Evolutionary conservation across 257 asterid genomes (phyloP).

Genomic region (Solanum okadae): DNA sequence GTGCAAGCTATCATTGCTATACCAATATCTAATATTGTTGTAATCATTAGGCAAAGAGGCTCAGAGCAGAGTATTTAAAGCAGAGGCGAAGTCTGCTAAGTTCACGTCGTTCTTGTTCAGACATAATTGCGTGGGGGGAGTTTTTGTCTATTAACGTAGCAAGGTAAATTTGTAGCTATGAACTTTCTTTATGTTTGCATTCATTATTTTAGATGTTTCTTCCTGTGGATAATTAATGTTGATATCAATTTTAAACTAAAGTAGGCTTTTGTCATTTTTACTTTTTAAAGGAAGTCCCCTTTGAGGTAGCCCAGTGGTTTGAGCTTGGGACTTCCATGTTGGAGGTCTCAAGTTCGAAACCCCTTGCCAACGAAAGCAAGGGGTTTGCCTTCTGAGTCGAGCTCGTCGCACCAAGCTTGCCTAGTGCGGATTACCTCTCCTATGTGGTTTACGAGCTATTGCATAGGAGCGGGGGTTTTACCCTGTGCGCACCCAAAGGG

Average conservation of each 20-base stretch:
- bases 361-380: too few relatives aligned
- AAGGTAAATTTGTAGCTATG: slow-evolving; percentile 3
- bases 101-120: background rate
- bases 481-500: too few relatives aligned
- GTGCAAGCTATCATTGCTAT: background rate
- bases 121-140: slow-evolving; percentile 3
- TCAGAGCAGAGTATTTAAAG: slow-evolving; percentile 10
- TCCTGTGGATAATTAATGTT: background rate
- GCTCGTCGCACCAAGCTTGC: too few relatives aligned
- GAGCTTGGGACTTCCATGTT: too few relatives aligned
- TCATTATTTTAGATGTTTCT: background rate
- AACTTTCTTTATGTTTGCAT: background rate
- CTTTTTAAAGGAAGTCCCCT: too few relatives aligned
- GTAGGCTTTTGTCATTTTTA: background rate
- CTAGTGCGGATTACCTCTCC: too few relatives aligned
- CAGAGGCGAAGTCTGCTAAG: slow-evolving; percentile 1
- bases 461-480: too few relatives aligned
- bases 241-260: background rate
- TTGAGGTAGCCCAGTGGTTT: too few relatives aligned
- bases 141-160: slow-evolving; percentile 1
- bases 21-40: background rate
- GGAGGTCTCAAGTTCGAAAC: too few relatives aligned
- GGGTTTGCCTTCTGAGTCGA: too few relatives aligned
- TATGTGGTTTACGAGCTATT: too few relatives aligned
- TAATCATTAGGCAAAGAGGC: slow-evolving; percentile 2